A percentile compares a stretch with the other conserved stretches of the same genome.
Conservation (phyloP, 169 alveolate genomes). For the Plasmodium fragile region DNA sequence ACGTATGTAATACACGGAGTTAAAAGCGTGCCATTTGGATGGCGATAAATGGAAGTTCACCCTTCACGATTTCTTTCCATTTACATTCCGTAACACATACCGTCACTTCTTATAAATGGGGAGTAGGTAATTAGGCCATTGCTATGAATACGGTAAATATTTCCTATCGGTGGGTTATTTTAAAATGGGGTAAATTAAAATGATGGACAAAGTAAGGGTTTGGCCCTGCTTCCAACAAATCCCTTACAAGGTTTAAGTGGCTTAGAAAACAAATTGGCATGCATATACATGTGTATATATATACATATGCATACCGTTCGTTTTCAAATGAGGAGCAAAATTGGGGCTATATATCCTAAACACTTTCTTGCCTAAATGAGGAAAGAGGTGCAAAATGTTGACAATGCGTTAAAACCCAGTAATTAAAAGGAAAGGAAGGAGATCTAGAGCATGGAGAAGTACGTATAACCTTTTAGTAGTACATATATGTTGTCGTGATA, state of each 20-base stretch:
- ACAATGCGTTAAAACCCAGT: background rate
- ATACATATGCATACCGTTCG: constrained; percentile 18
- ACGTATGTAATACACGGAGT: background rate
- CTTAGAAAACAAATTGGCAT: background rate
- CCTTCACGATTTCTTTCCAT: constrained; percentile 11
- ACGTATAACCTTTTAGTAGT: constrained; percentile 50
- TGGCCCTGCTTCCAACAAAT: background rate
- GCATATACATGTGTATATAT: background rate
- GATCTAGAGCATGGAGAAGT: background rate
- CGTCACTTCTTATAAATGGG: constrained; percentile 77
- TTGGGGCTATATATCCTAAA: constrained; percentile 76
- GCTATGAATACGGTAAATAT: constrained; percentile 32
- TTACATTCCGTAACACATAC: constrained; percentile 1
- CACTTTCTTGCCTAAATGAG: constrained; percentile 59
- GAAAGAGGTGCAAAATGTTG: background rate
- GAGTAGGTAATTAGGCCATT: constrained; percentile 71
- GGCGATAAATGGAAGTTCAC: background rate
- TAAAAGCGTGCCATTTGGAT: background rate
- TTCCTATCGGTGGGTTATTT: constrained; percentile 14
- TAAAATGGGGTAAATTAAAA: background rate
- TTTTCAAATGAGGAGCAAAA: constrained; percentile 63
- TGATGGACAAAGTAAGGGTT: background rate
- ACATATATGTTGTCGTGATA: constrained; percentile 75
- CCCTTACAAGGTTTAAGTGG: background rate
- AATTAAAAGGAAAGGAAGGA: background rate